Percentiles rank a stretch among this genome's conserved stretches.
Evolutionary conservation across 129 eudicot genomes (phyloP).

Genomic region (Flaveria robusta): DNA sequence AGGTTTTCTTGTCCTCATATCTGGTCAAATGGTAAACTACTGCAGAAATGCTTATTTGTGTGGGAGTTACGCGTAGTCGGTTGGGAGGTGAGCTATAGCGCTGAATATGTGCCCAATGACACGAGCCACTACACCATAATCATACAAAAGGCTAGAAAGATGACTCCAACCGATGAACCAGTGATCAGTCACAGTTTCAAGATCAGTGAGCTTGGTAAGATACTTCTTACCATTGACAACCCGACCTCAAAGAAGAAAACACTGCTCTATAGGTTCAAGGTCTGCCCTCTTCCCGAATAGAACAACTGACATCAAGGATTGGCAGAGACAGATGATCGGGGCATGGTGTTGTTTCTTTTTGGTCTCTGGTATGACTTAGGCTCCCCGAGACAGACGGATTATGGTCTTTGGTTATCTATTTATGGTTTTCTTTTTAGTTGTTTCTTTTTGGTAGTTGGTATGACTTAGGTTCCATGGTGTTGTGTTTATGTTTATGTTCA

Average conservation of each 20-base stretch:
- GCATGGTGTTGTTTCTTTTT: no score
- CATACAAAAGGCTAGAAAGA: slow-evolving; percentile 62
- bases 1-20: not conserved
- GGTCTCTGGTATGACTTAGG: no score
- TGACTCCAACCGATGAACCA: slow-evolving; percentile 66
- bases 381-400: no score
- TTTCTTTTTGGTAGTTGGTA: not conserved
- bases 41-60: slow-evolving; percentile 63
- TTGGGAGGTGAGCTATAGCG: slow-evolving; percentile 85
- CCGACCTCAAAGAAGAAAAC: slow-evolving; percentile 80
- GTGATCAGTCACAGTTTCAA: slow-evolving; percentile 62
- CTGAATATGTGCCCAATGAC: slow-evolving; percentile 60
- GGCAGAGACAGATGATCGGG: slow-evolving; percentile 17
- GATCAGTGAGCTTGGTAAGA: slow-evolving; percentile 68
- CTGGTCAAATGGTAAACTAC: not conserved
- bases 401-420: not conserved
- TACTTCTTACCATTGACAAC: slow-evolving; percentile 74
- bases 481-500: not conserved
- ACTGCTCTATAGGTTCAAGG: slow-evolving; percentile 83
- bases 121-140: slow-evolving; percentile 59
- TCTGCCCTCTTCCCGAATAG: slow-evolving; percentile 38
- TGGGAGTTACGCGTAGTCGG: slow-evolving; percentile 94
- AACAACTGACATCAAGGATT: slow-evolving; percentile 50
- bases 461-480: slow-evolving; percentile 1
- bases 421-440: not conserved